Evolutionary conservation across 2,329 filamentous ascomycete species (phyloP), one percentile per base, ranked within the genome.

Genomic region (Anthostomella pinea): DNA sequence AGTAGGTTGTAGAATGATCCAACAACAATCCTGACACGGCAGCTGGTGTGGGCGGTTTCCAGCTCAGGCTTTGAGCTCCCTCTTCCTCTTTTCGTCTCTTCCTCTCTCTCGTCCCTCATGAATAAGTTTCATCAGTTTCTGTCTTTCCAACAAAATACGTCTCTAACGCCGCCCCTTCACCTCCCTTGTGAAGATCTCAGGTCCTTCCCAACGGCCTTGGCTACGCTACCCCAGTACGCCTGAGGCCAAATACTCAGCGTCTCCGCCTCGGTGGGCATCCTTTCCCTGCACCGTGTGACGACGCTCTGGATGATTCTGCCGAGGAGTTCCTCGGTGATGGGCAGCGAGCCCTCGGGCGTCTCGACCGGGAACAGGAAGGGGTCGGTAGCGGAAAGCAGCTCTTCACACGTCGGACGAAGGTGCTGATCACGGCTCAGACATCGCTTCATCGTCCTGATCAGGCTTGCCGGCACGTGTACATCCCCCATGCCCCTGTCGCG

Each of bases 401-500:
- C 75, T 15, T 73, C 73, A 50, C 79, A 82, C 0, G 81, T 81
- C 3, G 81, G 81, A 1, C 82, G 70, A 54, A 77, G 66, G 48
- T 77, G 70, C 48, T 75, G 74, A 46, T 85, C 78, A 33, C 81
- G 72, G 52, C 70, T 72, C 7, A 86, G 67, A 51, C 81, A 85
- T 11, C 73, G 70, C 51, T 68, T 74, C 69, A 86, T 70, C 0
- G 81, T 84, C 19, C 72, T 65, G 21, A 85, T 60, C 9, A 85
- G 64, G 8, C 73, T 74, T 0, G 68, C 64, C 1, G 81, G 81
- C 1, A 86, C 77, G 0, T 68, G 65, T 1, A 73, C 68, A 34
- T 72, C 82, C 27, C 87, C 87, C 33, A 89, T 68, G 9, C 83
- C 87, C 3, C 74, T 70, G 1, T 79, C 72, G 0, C 83, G 83